Base-by-base conservation (phyloP, 2,329 filamentous ascomycete genomes). In the Cordyceps javanica region DNA sequence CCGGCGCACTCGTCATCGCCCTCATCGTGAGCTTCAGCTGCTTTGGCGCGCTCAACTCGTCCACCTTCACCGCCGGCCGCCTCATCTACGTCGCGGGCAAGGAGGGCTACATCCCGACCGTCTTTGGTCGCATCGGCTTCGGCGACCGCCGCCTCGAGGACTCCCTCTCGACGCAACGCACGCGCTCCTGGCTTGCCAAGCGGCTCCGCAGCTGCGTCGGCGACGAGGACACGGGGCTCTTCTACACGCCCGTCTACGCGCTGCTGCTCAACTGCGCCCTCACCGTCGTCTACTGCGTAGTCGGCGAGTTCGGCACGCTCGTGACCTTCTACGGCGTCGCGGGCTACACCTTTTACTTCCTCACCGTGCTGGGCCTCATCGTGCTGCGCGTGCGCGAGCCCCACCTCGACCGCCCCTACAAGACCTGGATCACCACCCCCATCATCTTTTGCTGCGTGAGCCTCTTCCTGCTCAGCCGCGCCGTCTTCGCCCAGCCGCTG, bases 371-470 rank as follows among this genome's bases (percentile, higher is more conserved):
- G 0, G 94, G 94, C 0, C 80, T 99, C 50, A 97, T 99, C 61
- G 83, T 99, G 54, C 78, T 99, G 61, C 82, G 94, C 30, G 90
- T 97, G 30, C 83, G 82, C 61, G 94, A 99, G 71, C 94, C 94
- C 4, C 79, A 87, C 61, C 80, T 99, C 46, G 91, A 97, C 70
- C 77, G 94, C 26, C 93, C 94, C 0, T 99, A 99, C 73, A 87
- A 86, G 70, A 96, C 92, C 3, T 99, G 93, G 94, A 96, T 99
- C 67, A 88, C 88, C 1, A 99, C 94, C 2, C 94, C 94, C 11
- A 93, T 99, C 63, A 93, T 97, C 58, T 99, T 99, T 71, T 99
- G 94, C 80, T 99, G 94, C 68, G 94, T 99, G 39, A 96, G 90
- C 69, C 72, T 99, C 62, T 99, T 99, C 69, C 73, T 99, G 62